Percentiles rank a stretch among this genome's conserved stretches.
Evolutionary conservation across 306 rosid species (phyloP).

Genomic region (Acacia acuminata): DNA sequence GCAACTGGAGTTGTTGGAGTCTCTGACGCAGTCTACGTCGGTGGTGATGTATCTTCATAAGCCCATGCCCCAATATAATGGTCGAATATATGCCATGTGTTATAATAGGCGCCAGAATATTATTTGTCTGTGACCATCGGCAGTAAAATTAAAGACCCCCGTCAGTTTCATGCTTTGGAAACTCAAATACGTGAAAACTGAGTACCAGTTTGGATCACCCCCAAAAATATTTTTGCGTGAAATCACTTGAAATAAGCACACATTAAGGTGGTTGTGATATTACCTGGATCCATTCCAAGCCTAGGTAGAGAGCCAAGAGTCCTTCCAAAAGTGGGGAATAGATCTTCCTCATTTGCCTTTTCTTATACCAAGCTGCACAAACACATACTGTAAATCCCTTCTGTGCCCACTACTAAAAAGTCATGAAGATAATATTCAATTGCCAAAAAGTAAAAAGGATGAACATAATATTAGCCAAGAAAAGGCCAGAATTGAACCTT

Average conservation of each 20-base stretch:
- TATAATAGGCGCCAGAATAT: conserved; percentile 89
- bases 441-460: background rate
- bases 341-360: conserved; percentile 87
- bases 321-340: conserved; percentile 98
- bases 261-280: background rate
- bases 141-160: conserved; percentile 27
- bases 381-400: background rate
- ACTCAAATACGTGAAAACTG: background rate
- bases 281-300: conserved; percentile 96
- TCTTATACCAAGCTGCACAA: conserved; percentile 89
- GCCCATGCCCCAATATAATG: conserved; percentile 94
- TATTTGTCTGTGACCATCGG: conserved; percentile 62
- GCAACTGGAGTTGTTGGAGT: conserved; percentile 66
- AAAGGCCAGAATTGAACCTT: conserved; percentile 55
- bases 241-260: too few relatives aligned
- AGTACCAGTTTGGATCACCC: too few relatives aligned
- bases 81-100: conserved; percentile 94
- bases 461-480: background rate
- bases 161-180: conserved; percentile 30
- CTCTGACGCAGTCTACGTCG: conserved; percentile 73
- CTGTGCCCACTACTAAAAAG: background rate
- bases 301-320: conserved; percentile 88
- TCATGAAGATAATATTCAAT: background rate
- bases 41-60: conserved; percentile 91
- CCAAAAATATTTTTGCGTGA: too few relatives aligned